Conservation (phyloP, 208 protist species). For the Leishmania major region DNA sequence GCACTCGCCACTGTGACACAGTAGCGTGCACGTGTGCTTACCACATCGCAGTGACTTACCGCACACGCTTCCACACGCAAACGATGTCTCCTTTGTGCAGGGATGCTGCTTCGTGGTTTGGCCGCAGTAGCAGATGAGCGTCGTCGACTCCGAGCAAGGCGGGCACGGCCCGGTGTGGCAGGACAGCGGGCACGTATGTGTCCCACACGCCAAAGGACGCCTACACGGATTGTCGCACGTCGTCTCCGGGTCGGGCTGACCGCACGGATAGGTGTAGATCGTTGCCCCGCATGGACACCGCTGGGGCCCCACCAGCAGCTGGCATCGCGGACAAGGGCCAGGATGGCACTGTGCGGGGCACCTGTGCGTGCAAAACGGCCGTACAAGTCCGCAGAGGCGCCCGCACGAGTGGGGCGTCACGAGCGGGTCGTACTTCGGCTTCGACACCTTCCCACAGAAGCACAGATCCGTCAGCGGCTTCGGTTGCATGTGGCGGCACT, state of each 20-base stretch:
- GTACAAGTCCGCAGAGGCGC: constrained; percentile 46
- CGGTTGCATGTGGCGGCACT: constrained; percentile 57
- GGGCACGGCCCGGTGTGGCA: constrained; percentile 65
- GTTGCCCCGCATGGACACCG: constrained; percentile 67
- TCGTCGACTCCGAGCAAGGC: constrained; percentile 31
- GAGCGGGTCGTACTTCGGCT: constrained; percentile 67
- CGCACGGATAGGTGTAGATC: constrained; percentile 72
- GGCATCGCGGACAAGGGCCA: constrained; percentile 64
- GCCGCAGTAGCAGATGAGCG: constrained; percentile 46
- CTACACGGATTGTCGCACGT: constrained; percentile 58
- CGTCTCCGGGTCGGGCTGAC: constrained; percentile 54
- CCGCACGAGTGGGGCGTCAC: constrained; percentile 84
- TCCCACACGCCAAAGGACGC: constrained; percentile 52
- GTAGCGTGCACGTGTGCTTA: constrained; percentile 51
- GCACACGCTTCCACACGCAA: constrained; percentile 59
- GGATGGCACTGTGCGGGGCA: constrained; percentile 77
- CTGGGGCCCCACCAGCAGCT: constrained; percentile 40
- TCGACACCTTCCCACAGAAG: constrained; percentile 70
- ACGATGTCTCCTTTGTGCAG: constrained; percentile 43
- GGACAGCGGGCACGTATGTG: constrained; percentile 42
- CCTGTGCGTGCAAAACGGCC: constrained; percentile 51
- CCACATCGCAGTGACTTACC: constrained; percentile 56
- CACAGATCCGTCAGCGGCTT: constrained; percentile 42
- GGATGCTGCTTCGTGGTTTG: constrained; percentile 25
- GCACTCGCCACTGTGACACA: constrained; percentile 70